These are phyloP conservation scores for Fusarium multiceps DNA, from an alignment of 2,329 filamentous ascomycete species.

Conservation along the genomic window DNA sequence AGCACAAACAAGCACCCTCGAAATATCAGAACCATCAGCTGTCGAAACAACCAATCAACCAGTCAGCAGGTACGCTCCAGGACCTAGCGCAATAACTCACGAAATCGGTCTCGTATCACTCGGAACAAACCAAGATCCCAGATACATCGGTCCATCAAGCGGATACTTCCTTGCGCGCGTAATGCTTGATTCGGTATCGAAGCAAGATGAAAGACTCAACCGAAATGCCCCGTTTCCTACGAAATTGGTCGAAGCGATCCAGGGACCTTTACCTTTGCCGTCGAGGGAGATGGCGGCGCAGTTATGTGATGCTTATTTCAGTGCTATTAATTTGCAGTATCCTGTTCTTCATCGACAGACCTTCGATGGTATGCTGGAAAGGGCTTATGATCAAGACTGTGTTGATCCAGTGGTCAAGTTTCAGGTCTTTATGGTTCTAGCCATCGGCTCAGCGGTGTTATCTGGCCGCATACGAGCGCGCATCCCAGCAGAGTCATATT, in stretches of 20 bases:
- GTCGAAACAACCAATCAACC: constrained; percentile 16
- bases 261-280: constrained; percentile 50
- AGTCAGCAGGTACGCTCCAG: constrained; percentile 25
- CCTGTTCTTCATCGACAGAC: constrained; percentile 61
- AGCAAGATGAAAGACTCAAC: constrained; percentile 28
- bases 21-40: neutral
- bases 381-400: constrained; percentile 49
- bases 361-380: constrained; percentile 54
- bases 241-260: constrained; percentile 48
- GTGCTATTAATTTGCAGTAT: constrained; percentile 60
- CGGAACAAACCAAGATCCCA: constrained; percentile 58
- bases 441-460: constrained; percentile 59
- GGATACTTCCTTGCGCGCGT: constrained; percentile 65
- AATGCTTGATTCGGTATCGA: constrained; percentile 56
- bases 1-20: neutral
- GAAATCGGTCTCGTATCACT: constrained; percentile 65
- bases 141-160: constrained; percentile 67
- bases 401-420: constrained; percentile 53
- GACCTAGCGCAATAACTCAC: constrained; percentile 52
- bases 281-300: constrained; percentile 52
- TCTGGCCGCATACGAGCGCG: constrained; percentile 56
- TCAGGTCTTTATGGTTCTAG: constrained; percentile 65
- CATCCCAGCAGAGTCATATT: constrained; percentile 62
- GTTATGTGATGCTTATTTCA: constrained; percentile 60
- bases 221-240: constrained; percentile 37